These are phyloP conservation scores for Linnemannia hyalina DNA, from an alignment of 192 early-diverging fungal species.

Conservation along the genomic window DNA sequence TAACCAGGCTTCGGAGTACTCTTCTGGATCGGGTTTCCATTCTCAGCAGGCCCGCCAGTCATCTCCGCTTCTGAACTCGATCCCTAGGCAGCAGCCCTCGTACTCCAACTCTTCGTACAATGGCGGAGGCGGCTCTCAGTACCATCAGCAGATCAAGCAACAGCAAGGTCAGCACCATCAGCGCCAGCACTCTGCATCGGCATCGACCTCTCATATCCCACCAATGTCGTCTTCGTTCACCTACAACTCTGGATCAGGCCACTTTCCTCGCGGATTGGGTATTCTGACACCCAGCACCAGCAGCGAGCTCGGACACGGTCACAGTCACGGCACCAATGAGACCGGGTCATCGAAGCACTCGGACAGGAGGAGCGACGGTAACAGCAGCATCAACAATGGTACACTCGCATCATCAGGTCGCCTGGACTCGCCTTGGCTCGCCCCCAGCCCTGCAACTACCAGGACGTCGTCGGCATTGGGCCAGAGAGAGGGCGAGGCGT, in stretches of 20 bases:
- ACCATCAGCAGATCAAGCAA: not conserved
- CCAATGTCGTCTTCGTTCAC: constrained; percentile 12
- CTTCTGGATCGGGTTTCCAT: not conserved
- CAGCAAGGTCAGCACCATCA: constrained; percentile 5
- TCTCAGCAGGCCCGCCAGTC: not conserved
- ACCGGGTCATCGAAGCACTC: not conserved
- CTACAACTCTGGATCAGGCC: not conserved
- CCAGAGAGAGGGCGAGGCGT: not conserved
- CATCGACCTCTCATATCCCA: not conserved
- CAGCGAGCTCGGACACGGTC: not conserved
- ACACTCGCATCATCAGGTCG: not conserved
- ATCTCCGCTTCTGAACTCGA: not conserved
- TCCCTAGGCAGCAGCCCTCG: not conserved
- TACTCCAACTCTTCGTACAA: not conserved
- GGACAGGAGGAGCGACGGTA: not conserved
- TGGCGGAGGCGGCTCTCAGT: not conserved
- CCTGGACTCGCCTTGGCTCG: not conserved
- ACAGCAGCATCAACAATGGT: not conserved
- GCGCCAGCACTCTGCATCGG: constrained; percentile 22
- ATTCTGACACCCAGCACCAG: constrained; percentile 1
- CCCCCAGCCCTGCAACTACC: not conserved
- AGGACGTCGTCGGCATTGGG: not conserved
- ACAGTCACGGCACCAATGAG: not conserved
- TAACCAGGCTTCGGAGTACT: not conserved
- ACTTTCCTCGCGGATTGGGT: constrained; percentile 10